Percentiles rank a stretch among this genome's conserved stretches.
Evolutionary conservation across 805 yeast species (phyloP).

Genomic region (Kodamaea sagamina): DNA sequence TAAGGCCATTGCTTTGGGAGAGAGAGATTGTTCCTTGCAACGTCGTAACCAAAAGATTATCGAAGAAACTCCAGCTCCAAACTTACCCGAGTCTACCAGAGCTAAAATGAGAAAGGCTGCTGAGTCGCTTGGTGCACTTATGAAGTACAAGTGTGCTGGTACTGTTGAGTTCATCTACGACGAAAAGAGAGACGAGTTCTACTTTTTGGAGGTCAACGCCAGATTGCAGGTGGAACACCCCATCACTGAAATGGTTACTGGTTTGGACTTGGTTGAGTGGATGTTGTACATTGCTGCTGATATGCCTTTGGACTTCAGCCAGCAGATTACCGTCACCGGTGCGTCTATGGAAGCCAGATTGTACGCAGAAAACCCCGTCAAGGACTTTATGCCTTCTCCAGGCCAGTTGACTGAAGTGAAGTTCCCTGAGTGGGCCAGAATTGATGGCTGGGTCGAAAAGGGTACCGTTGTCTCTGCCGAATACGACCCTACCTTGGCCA

Average conservation of each 20-base stretch:
- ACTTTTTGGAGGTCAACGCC: slow-evolving; percentile 94
- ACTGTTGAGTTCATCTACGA: slow-evolving; percentile 96
- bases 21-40: slow-evolving; percentile 96
- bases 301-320: slow-evolving; percentile 74
- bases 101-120: slow-evolving; percentile 77
- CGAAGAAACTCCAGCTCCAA: slow-evolving; percentile 98
- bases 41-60: slow-evolving; percentile 95
- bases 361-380: slow-evolving; percentile 96
- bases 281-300: slow-evolving; percentile 93
- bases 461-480: slow-evolving; percentile 90
- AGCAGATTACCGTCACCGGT: slow-evolving; percentile 64
- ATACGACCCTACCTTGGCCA: slow-evolving; percentile 95
- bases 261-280: slow-evolving; percentile 95
- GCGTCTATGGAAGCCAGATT: slow-evolving; percentile 96
- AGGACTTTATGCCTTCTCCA: slow-evolving; percentile 93
- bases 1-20: slow-evolving; percentile 90
- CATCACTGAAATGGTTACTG: slow-evolving; percentile 92
- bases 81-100: slow-evolving; percentile 80
- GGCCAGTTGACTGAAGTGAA: slow-evolving; percentile 84
- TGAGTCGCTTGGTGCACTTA: slow-evolving; percentile 73
- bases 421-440: slow-evolving; percentile 90
- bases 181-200: slow-evolving; percentile 80
- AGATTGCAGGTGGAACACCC: slow-evolving; percentile 98
- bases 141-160: slow-evolving; percentile 96
- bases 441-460: slow-evolving; percentile 90